Evolutionary conservation across 176 grass and related monocot species (phyloP).

Genomic region (Oryza meyeriana): DNA sequence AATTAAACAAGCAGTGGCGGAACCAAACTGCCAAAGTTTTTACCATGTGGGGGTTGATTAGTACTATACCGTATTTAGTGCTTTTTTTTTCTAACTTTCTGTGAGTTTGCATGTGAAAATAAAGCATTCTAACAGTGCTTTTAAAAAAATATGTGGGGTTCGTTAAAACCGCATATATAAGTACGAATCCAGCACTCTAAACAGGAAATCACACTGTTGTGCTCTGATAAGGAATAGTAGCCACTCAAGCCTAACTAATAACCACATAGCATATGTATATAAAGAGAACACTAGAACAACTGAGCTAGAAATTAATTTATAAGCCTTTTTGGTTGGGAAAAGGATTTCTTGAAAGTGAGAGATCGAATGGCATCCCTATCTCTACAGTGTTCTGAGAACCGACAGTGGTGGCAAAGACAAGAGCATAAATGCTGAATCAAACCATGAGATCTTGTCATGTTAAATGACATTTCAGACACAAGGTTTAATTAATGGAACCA

Average conservation of each 20-base stretch:
- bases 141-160: too few relatives aligned
- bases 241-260: background rate
- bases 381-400: background rate
- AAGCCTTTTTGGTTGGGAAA: background rate
- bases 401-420: background rate
- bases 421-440: background rate
- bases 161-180: too few relatives aligned
- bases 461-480: background rate
- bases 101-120: background rate
- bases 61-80: background rate
- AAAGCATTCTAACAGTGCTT: too few relatives aligned
- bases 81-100: background rate
- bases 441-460: background rate
- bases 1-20: background rate
- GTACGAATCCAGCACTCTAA: background rate
- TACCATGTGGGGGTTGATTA: background rate
- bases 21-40: background rate
- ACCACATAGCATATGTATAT: background rate
- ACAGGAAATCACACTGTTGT: constrained; percentile 2
- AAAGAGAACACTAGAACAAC: background rate
- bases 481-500: background rate
- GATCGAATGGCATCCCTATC: background rate
- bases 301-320: background rate
- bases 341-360: background rate
- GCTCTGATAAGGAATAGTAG: background rate